Percentiles rank a stretch among this genome's conserved stretches.
These are phyloP conservation scores for Sporisorium iseilematis-ciliati DNA, from an alignment of 1,284 basidiomycete species.

Conservation along the genomic window DNA sequence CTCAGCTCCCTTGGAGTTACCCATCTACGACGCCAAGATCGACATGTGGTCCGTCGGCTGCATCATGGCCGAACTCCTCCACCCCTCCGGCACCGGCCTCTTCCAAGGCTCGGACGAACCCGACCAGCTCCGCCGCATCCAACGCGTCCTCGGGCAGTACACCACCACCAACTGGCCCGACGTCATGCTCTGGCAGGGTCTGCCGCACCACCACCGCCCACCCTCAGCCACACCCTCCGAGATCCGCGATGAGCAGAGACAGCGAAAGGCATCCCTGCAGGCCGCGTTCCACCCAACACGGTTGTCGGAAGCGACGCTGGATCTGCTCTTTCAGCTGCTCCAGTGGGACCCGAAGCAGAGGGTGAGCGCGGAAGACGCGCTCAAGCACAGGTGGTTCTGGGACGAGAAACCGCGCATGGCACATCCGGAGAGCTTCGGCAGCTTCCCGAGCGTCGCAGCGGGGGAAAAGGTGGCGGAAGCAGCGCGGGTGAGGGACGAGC, in stretches of 20 bases:
- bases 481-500: background rate
- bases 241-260: conserved; percentile 22
- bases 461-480: conserved; percentile 78
- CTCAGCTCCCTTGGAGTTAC: background rate
- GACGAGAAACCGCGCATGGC: conserved; percentile 90
- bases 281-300: conserved; percentile 77
- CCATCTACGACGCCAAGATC: conserved; percentile 59
- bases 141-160: conserved; percentile 90
- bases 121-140: conserved; percentile 83
- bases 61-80: conserved; percentile 95
- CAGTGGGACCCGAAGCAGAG: conserved; percentile 88
- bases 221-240: conserved; percentile 1
- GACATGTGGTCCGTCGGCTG: conserved; percentile 91
- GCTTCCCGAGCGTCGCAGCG: conserved; percentile 95
- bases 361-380: conserved; percentile 86
- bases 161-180: conserved; percentile 88
- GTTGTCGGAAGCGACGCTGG: conserved; percentile 77
- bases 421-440: conserved; percentile 95
- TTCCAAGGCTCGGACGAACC: conserved; percentile 96
- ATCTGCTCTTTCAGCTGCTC: conserved; percentile 84
- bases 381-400: conserved; percentile 90
- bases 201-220: conserved; percentile 71
- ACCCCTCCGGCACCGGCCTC: conserved; percentile 80
- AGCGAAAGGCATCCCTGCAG: conserved; percentile 71
- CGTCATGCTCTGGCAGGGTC: conserved; percentile 74